phyloP scores from a whole-genome alignment of 768 basidiomycete genomes.

The Hemileccinum impolitum region DNA sequence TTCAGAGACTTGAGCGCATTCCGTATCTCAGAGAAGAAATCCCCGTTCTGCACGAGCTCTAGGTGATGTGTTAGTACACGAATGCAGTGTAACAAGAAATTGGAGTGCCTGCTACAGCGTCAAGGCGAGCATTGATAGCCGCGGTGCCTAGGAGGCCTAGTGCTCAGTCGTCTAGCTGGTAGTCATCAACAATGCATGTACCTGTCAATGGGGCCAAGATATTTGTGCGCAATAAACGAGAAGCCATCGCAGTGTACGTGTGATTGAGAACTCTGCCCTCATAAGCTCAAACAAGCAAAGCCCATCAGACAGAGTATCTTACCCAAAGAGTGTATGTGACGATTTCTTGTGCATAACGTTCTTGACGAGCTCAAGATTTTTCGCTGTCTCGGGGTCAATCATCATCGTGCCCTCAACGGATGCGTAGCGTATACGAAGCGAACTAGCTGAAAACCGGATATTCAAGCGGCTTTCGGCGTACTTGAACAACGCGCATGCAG shows the following conservation, averaged over 20 bases:
- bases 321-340: conserved; percentile 79
- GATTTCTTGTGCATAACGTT: conserved; percentile 70
- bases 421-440: conserved; percentile 71
- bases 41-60: conserved; percentile 80
- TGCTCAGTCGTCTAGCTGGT: background rate
- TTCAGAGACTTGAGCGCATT: conserved; percentile 68
- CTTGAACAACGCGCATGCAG: conserved; percentile 84
- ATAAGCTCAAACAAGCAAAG: background rate
- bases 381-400: conserved; percentile 86
- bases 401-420: conserved; percentile 91
- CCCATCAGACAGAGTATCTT: background rate
- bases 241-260: conserved; percentile 89
- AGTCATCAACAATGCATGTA: conserved; percentile 20
- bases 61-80: conserved; percentile 4
- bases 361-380: conserved; percentile 84
- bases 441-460: conserved; percentile 63
- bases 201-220: conserved; percentile 81
- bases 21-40: conserved; percentile 63
- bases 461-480: conserved; percentile 70
- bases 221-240: conserved; percentile 73
- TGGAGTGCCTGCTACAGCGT: conserved; percentile 73
- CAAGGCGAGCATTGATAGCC: conserved; percentile 77
- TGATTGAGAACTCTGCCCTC: conserved; percentile 62
- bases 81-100: background rate
- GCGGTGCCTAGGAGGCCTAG: conserved; percentile 24